These are phyloP conservation scores for Pythium phragmiticola DNA, from an alignment of 352 stramenopile genomes.

Conservation along the genomic window DNA sequence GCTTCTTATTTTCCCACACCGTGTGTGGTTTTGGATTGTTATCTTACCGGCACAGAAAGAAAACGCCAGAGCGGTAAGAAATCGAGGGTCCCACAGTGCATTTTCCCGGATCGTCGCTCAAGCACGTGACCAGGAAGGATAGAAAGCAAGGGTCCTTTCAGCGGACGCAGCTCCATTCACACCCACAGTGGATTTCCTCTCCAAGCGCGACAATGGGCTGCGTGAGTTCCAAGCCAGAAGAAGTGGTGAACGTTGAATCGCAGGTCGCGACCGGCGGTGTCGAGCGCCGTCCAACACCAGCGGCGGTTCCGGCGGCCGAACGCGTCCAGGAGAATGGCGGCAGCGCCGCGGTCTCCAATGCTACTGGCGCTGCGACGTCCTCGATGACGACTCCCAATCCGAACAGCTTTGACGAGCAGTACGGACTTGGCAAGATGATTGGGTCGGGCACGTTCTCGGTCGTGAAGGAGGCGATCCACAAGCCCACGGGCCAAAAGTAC, in stretches of 20 bases:
- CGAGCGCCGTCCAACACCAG: slow-evolving; percentile 28
- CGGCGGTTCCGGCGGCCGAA: slow-evolving; percentile 15
- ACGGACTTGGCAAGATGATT: slow-evolving; percentile 84
- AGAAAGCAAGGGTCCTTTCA: background rate
- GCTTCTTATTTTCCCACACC: slow-evolving; percentile 13
- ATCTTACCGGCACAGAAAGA: slow-evolving; percentile 21
- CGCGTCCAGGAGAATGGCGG: slow-evolving; percentile 1
- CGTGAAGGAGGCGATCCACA: slow-evolving; percentile 82
- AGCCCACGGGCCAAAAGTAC: slow-evolving; percentile 80
- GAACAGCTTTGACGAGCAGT: slow-evolving; percentile 84
- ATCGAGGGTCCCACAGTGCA: slow-evolving; percentile 11
- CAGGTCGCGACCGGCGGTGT: slow-evolving; percentile 33
- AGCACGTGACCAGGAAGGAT: background rate
- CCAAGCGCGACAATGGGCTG: slow-evolving; percentile 49
- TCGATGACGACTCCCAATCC: slow-evolving; percentile 35
- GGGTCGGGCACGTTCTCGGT: slow-evolving; percentile 90
- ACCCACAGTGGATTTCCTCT: slow-evolving; percentile 1
- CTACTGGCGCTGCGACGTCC: too few relatives aligned
- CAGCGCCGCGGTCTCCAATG: background rate
- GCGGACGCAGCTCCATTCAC: background rate
- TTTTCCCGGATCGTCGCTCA: background rate
- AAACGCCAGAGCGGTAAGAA: slow-evolving; percentile 25
- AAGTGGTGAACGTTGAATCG: slow-evolving; percentile 47
- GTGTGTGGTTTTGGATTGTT: slow-evolving; percentile 9
- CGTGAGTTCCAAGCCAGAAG: slow-evolving; percentile 66